Percentiles rank a stretch among this genome's conserved stretches.
Evolutionary conservation across 2,329 filamentous ascomycete species (phyloP).

Genomic region (Colletotrichum orchidophilum): DNA sequence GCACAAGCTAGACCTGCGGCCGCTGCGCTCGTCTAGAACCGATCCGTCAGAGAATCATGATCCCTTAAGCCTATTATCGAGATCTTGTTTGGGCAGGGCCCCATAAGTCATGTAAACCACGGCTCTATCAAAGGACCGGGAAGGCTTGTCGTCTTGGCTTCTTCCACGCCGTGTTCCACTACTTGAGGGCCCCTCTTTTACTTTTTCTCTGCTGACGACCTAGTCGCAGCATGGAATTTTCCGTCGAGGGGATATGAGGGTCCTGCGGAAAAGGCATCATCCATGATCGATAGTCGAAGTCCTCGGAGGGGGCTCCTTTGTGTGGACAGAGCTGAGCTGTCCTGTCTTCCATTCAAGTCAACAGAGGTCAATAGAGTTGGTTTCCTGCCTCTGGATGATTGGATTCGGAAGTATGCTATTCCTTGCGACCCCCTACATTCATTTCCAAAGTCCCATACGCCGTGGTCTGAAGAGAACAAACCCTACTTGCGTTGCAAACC

Average conservation of each 20-base stretch:
- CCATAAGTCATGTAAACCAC: not conserved
- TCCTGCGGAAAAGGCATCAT: not conserved
- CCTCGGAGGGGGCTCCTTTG: not conserved
- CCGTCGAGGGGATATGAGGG: not conserved
- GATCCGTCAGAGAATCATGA: too few species aligned
- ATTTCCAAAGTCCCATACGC: not conserved
- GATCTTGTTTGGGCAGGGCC: not conserved
- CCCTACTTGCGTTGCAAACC: not conserved
- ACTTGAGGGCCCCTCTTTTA: not conserved
- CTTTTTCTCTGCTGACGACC: not conserved
- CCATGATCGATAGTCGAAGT: not conserved
- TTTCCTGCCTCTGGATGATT: not conserved
- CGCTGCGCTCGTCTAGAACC: not conserved
- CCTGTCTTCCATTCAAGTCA: not conserved
- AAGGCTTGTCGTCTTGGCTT: conserved; percentile 19
- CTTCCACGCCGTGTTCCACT: not conserved
- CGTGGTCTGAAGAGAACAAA: not conserved
- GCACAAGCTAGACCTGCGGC: not conserved
- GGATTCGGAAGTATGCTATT: not conserved
- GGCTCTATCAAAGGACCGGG: not conserved
- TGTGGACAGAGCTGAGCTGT: too few species aligned
- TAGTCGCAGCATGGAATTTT: not conserved
- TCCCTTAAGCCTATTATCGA: not conserved
- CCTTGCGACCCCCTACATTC: too few species aligned
- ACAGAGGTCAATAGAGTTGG: not conserved